phyloP scores from a whole-genome alignment of 2,329 filamentous ascomycete genomes.

The Arthrobotrys iridis region DNA sequence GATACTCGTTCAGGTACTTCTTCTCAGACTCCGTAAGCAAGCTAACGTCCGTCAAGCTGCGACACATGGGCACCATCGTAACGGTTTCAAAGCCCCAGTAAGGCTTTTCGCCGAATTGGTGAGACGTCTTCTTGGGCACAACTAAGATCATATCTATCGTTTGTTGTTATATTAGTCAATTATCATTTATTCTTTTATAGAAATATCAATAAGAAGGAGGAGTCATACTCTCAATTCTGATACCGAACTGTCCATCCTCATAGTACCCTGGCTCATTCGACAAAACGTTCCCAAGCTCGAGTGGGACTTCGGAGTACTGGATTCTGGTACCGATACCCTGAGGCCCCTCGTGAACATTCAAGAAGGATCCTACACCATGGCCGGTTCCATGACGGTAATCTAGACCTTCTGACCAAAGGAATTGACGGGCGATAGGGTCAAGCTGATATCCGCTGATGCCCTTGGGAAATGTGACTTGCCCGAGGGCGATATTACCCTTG shows the following conservation, averaged over 20 bases:
- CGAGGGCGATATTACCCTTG: slow-evolving; percentile 91
- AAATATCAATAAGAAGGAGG: not conserved
- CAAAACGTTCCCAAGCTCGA: slow-evolving; percentile 91
- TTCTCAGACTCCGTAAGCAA: slow-evolving; percentile 79
- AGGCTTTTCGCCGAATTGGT: slow-evolving; percentile 91
- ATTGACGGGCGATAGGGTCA: slow-evolving; percentile 86
- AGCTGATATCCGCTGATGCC: slow-evolving; percentile 93
- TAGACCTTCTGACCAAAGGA: slow-evolving; percentile 89
- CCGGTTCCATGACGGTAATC: slow-evolving; percentile 97
- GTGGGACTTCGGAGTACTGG: slow-evolving; percentile 87
- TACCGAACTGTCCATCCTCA: slow-evolving; percentile 92
- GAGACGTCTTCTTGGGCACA: slow-evolving; percentile 82
- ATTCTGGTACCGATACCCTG: slow-evolving; percentile 94
- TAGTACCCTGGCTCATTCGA: slow-evolving; percentile 98
- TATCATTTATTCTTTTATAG: slow-evolving; percentile 35
- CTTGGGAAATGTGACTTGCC: slow-evolving; percentile 88
- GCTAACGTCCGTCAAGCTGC: slow-evolving; percentile 80
- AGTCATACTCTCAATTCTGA: slow-evolving; percentile 82
- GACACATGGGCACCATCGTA: slow-evolving; percentile 94
- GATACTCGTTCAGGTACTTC: slow-evolving; percentile 87
- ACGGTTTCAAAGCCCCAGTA: slow-evolving; percentile 96
- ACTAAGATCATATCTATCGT: slow-evolving; percentile 81
- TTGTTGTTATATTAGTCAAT: not conserved
- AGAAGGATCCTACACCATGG: slow-evolving; percentile 91
- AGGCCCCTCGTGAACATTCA: slow-evolving; percentile 97